These are phyloP conservation scores for Adenanthera pavonina DNA, from an alignment of 306 rosid genomes.

Conservation along the genomic window DNA sequence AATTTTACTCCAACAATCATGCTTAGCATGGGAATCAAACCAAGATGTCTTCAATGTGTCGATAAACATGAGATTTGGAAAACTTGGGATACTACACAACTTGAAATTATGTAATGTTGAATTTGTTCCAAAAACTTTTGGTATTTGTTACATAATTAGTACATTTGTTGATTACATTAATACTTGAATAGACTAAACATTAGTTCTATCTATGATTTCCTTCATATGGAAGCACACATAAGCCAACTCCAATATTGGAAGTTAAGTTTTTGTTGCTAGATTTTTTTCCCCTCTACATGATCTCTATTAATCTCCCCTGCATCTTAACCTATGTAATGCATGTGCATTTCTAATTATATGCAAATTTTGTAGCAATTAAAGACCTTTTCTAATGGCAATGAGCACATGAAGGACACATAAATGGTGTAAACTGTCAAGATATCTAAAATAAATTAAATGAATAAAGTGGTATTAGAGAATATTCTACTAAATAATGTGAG, in stretches of 20 bases:
- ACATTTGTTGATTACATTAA: conserved; percentile 7
- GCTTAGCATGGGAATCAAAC: no score
- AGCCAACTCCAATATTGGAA: conserved; percentile 2
- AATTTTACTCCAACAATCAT: no score
- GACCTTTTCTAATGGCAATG: neutral
- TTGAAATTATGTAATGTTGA: conserved; percentile 28
- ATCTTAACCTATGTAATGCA: neutral
- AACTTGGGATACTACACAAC: no score
- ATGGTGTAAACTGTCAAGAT: neutral
- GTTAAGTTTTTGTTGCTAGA: neutral
- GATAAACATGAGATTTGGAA: no score
- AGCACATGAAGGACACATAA: conserved; percentile 9
- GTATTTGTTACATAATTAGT: conserved; percentile 12
- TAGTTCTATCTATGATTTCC: conserved; percentile 13
- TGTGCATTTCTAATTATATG: neutral
- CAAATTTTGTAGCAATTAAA: neutral
- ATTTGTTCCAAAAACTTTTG: neutral
- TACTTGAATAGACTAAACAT: conserved; percentile 7
- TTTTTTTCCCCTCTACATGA: neutral
- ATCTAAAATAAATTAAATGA: neutral
- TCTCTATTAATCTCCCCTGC: neutral
- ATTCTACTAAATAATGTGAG: conserved; percentile 23
- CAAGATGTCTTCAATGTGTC: no score
- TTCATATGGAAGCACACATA: neutral
- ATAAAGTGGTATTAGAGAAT: conserved; percentile 1